A percentile compares a stretch with the other conserved stretches of the same genome.
Conservation (phyloP, 129 eudicot species). For the Lactuca saligna region DNA sequence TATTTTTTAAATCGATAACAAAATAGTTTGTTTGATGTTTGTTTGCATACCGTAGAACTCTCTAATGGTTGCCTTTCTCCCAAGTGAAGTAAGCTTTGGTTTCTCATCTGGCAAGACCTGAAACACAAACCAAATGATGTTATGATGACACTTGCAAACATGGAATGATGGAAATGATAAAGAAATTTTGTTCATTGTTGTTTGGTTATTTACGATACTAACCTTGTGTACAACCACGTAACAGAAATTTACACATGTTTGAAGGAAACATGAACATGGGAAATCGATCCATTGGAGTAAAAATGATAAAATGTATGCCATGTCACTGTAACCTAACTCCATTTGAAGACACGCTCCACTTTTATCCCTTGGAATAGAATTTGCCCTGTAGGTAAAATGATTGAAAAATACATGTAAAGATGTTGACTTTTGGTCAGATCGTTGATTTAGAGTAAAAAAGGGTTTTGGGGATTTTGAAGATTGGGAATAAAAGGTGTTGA, state of each 20-base stretch:
- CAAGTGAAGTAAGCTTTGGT: slow-evolving; percentile 38
- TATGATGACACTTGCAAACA: background rate
- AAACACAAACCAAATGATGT: slow-evolving; percentile 12
- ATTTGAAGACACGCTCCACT: slow-evolving; percentile 59
- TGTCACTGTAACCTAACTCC: slow-evolving; percentile 57
- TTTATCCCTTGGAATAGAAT: slow-evolving; percentile 56
- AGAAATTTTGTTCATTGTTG: background rate
- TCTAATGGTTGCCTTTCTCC: slow-evolving; percentile 56
- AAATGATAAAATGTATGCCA: slow-evolving; percentile 55
- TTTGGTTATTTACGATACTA: slow-evolving; percentile 16
- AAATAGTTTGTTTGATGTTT: background rate
- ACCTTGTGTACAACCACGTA: slow-evolving; percentile 69
- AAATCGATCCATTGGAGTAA: slow-evolving; percentile 63
- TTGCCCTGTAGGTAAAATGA: slow-evolving; percentile 50
- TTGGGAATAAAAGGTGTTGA: background rate
- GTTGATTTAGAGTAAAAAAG: background rate
- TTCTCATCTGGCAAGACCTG: slow-evolving; percentile 54
- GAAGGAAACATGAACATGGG: slow-evolving; percentile 52
- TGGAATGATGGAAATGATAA: background rate
- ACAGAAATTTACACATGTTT: slow-evolving; percentile 48
- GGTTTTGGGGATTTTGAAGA: background rate
- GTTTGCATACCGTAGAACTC: slow-evolving; percentile 65
- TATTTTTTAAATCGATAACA: slow-evolving; percentile 12
- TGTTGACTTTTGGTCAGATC: background rate
- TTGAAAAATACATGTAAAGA: slow-evolving; percentile 9